phyloP scores from a whole-genome alignment of 768 basidiomycete genomes.

The Tylopilus subfusipes region DNA sequence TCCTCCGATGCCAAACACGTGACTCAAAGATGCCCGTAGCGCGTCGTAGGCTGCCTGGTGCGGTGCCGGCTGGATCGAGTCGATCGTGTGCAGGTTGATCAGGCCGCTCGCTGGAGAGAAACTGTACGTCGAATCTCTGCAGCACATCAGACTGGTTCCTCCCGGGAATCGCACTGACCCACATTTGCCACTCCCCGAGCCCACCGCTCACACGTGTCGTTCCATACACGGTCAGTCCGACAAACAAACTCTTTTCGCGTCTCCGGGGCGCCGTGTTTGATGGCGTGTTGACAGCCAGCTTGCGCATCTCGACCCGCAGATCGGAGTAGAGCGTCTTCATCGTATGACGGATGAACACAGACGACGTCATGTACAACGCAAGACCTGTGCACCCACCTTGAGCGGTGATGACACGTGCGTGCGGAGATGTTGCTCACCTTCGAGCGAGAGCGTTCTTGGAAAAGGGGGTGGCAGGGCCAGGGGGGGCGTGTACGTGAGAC shows the following conservation, averaged over 20 bases:
- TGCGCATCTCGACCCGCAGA: conserved; percentile 52
- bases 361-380: conserved; percentile 67
- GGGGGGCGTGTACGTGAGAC: conserved; percentile 68
- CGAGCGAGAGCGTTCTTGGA: conserved; percentile 62
- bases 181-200: conserved; percentile 72
- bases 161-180: conserved; percentile 21
- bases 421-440: conserved; percentile 46
- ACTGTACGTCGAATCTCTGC: conserved; percentile 66
- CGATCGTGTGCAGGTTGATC: conserved; percentile 60
- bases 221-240: conserved; percentile 56
- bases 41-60: conserved; percentile 68
- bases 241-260: conserved; percentile 56
- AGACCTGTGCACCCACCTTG: conserved; percentile 47
- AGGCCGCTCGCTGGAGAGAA: conserved; percentile 68
- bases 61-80: conserved; percentile 77
- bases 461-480: conserved; percentile 62
- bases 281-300: conserved; percentile 35
- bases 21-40: conserved; percentile 37
- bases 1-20: conserved; percentile 21
- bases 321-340: conserved; percentile 74
- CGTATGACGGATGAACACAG: conserved; percentile 66
- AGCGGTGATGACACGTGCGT: background rate
- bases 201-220: conserved; percentile 61
- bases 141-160: background rate
- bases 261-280: background rate